Base-by-base conservation (phyloP, 1,139 yeast species). In the Spathaspora sp. region DNA sequence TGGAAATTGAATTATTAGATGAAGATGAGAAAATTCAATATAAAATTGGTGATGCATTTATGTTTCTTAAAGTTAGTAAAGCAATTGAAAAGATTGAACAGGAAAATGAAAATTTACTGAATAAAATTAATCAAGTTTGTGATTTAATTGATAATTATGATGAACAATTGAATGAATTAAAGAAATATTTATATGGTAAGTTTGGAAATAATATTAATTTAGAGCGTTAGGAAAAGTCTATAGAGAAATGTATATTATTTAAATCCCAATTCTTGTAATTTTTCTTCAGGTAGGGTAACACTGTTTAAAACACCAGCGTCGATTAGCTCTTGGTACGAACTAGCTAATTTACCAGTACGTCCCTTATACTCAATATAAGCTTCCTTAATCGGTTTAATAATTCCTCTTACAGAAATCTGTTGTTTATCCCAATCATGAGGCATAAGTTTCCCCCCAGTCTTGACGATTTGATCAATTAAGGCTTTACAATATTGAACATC, bases 131-230 rank as follows among this genome's bases (percentile, higher is more conserved):
- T 1, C 58, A 58, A 2, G 56, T 79, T 20, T 84, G 82, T 42
- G 57, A 63, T 1, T 60, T 74, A 50, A 73, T 87, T 42, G 81
- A 74, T 1, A 71, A 63, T 0, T 70, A 84, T 38, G 84, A 82
- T 49, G 74, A 70, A 4, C 71, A 78, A 51, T 75, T 91, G 67
- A 65, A 64, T 8, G 76, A 65, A 33, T 76, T 91, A 56, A 93
- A 91, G 68, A 76, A 80, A 29, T 74, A 73, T n/a, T 72, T 93
- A 49, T 93, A 93, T 60, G 89, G 89, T 15, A 90, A 89, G 64
- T 93, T 93, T 62, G 99, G 99, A 34, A 81, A 81, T 55, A 84
- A 90, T 51, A 93, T 93, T 61, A 91, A 91, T 62, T 72, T 93
- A 43, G 99, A 93, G 59, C 74, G 82, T 48, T 72, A 58, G 56